A percentile compares a stretch with the other conserved stretches of the same genome.
These are phyloP conservation scores for Actinidia arguta DNA, from an alignment of 179 eudicot genomes.

Conservation along the genomic window DNA sequence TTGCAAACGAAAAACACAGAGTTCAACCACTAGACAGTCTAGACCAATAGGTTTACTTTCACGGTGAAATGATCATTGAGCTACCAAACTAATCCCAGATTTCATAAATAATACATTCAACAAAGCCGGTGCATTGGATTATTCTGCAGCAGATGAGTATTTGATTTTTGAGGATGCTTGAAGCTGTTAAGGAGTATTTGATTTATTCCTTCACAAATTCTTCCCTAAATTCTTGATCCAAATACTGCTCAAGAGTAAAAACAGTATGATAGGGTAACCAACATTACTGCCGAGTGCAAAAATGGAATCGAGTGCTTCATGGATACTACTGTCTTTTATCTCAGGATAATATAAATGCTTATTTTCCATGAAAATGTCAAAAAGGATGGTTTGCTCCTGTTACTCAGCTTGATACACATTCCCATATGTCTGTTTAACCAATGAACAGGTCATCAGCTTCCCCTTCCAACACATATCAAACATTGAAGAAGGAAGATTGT, in stretches of 20 bases:
- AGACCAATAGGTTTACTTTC: not conserved
- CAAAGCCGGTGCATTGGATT: not conserved
- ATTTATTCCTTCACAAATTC: no score
- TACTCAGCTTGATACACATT: not conserved
- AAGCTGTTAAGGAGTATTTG: constrained; percentile 4
- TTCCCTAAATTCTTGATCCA: no score
- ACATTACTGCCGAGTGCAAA: no score
- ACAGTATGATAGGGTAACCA: not conserved
- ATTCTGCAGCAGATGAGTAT: not conserved
- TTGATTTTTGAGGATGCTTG: constrained; percentile 7
- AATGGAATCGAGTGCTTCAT: not conserved
- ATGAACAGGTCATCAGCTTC: not conserved
- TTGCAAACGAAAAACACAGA: not conserved
- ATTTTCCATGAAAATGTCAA: not conserved
- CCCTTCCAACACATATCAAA: not conserved
- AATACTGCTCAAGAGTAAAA: no score
- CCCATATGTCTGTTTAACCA: not conserved
- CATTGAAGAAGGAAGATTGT: constrained; percentile 1
- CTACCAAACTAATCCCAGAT: not conserved
- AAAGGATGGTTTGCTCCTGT: not conserved
- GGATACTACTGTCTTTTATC: not conserved
- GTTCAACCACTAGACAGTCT: not conserved
- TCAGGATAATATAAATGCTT: not conserved
- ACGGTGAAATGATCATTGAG: constrained; percentile 2
- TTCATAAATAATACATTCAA: not conserved